Evolutionary conservation across 495 filamentous ascomycete species (phyloP).

Genomic region (Penicillium daleae): DNA sequence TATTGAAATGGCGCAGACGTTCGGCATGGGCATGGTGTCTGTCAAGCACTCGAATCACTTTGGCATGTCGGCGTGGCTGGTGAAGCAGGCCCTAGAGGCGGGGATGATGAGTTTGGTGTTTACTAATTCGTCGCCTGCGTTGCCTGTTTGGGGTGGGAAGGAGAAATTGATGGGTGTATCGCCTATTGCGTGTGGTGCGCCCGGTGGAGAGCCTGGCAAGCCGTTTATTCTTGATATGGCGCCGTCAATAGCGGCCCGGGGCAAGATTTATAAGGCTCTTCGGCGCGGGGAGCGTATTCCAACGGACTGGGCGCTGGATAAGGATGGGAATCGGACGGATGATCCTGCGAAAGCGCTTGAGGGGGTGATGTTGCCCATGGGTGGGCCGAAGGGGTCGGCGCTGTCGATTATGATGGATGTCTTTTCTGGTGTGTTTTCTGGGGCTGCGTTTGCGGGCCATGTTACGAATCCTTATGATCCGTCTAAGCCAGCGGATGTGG

Average conservation of each 20-base stretch:
- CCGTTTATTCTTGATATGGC: conserved; percentile 82
- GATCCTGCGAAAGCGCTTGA: conserved; percentile 67
- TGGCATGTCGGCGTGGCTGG: conserved; percentile 79
- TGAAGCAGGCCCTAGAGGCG: conserved; percentile 71
- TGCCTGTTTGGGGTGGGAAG: conserved; percentile 73
- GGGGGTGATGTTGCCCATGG: conserved; percentile 81
- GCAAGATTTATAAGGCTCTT: conserved; percentile 76
- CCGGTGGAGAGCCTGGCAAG: conserved; percentile 51
- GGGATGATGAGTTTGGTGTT: conserved; percentile 79
- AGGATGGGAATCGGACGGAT: conserved; percentile 66
- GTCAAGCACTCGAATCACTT: conserved; percentile 80
- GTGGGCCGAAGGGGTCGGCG: conserved; percentile 74
- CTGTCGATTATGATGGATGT: conserved; percentile 84
- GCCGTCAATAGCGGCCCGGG: conserved; percentile 69
- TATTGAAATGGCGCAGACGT: conserved; percentile 63
- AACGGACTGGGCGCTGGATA: conserved; percentile 72
- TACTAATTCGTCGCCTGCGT: conserved; percentile 75
- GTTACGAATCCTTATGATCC: conserved; percentile 76
- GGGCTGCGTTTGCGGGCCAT: conserved; percentile 70
- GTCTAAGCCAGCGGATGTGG: conserved; percentile 67
- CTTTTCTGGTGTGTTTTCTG: conserved; percentile 75
- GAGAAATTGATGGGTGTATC: conserved; percentile 71
- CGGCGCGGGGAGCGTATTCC: conserved; percentile 76
- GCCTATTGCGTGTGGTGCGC: conserved; percentile 79
- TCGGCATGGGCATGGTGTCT: conserved; percentile 73